Conservation (phyloP, 345 rosid genomes). For the Lepidium aucheri region DNA sequence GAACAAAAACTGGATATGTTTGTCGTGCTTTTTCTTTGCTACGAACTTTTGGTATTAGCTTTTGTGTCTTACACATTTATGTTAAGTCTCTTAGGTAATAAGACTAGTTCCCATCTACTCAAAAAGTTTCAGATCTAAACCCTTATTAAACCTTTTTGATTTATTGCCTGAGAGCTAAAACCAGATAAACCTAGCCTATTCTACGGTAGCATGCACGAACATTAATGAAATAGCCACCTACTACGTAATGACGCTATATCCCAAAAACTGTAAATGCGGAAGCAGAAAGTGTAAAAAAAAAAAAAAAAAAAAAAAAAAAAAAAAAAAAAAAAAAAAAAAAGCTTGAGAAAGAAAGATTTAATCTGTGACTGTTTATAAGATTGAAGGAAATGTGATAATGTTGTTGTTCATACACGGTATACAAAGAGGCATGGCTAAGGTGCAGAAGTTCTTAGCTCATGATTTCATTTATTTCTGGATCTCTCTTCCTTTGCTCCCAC, state of each 20-base stretch:
- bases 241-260: neutral
- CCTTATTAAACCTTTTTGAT: too few species aligned
- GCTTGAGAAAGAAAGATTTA: constrained; percentile 6
- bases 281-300: too few species aligned
- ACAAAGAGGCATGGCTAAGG: constrained; percentile 21
- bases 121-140: constrained; percentile 1
- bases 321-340: too few species aligned
- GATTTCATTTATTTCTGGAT: neutral
- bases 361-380: neutral
- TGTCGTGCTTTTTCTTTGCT: neutral
- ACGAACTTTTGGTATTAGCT: neutral
- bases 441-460: constrained; percentile 16
- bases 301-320: too few species aligned
- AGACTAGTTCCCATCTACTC: neutral
- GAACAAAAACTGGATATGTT: neutral
- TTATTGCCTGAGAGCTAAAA: neutral
- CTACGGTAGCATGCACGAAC: neutral
- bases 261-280: neutral
- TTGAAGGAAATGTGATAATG: neutral
- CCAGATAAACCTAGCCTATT: neutral
- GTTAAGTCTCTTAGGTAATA: constrained; percentile 1
- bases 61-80: constrained; percentile 3
- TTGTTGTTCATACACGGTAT: constrained; percentile 8
- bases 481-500: constrained; percentile 1
- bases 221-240: neutral